Evolutionary conservation across 176 grass and related monocot species (phyloP).

Genomic region (Juncus inflexus): DNA sequence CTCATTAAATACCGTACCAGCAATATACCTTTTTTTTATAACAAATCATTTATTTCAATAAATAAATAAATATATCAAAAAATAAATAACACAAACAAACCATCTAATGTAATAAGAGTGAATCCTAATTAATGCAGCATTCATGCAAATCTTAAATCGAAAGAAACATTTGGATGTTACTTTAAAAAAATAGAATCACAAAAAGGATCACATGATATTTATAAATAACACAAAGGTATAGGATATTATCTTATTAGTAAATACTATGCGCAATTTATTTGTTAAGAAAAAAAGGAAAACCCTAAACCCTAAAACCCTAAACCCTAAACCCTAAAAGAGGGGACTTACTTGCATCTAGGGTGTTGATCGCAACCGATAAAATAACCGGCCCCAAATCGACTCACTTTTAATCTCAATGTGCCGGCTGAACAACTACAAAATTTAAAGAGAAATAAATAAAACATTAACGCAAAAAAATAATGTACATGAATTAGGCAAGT

Average conservation of each 20-base stretch:
- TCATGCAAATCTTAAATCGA: no score
- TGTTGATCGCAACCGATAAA: conserved; percentile 90
- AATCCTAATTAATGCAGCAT: background rate
- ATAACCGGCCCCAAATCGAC: conserved; percentile 78
- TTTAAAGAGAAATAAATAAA: conserved; percentile 4
- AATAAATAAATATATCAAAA: no score
- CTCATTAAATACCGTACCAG: conserved; percentile 48
- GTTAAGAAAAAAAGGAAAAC: conserved; percentile 15
- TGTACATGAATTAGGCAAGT: background rate
- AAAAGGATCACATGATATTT: no score
- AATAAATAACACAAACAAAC: no score
- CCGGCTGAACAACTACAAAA: conserved; percentile 84
- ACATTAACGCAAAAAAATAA: conserved; percentile 11
- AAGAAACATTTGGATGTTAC: no score
- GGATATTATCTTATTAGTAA: conserved; percentile 2
- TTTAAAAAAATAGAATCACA: no score
- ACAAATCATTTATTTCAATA: background rate
- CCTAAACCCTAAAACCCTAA: background rate
- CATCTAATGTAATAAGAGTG: conserved; percentile 4
- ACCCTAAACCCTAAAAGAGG: background rate
- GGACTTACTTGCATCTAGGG: conserved; percentile 88
- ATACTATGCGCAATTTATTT: background rate
- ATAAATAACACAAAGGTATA: no score
- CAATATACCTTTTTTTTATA: conserved; percentile 65
- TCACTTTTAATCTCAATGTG: conserved; percentile 91